Evolutionary conservation across 2,329 filamentous ascomycete species (phyloP).

Genomic region (Nothophaeocryptopus gaeumannii): DNA sequence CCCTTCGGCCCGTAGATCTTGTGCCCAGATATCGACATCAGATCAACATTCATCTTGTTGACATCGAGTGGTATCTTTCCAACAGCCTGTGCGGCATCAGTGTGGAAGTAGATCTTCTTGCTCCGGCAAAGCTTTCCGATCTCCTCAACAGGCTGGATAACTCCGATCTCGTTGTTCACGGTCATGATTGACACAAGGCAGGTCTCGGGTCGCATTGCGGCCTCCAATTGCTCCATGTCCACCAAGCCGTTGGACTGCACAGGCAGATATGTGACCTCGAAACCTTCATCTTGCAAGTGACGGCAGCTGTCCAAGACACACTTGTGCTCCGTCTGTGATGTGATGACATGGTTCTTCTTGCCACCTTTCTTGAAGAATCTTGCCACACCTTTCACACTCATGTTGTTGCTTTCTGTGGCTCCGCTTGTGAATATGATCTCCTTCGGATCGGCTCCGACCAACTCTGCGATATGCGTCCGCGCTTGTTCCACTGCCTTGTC

Average conservation of each 20-base stretch:
- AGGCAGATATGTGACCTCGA: conserved; percentile 93
- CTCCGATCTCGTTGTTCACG: conserved; percentile 98
- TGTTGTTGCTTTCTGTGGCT: conserved; percentile 98
- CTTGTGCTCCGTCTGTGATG: conserved; percentile 97
- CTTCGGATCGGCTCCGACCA: conserved; percentile 93
- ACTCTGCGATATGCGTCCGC: conserved; percentile 73
- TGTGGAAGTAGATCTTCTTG: conserved; percentile 97
- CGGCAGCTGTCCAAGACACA: conserved; percentile 96
- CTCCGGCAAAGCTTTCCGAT: conserved; percentile 88
- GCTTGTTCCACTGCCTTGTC: conserved; percentile 91
- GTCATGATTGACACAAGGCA: conserved; percentile 95
- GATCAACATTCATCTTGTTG: conserved; percentile 94
- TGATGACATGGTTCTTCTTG: conserved; percentile 99
- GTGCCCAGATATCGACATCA: conserved; percentile 98
- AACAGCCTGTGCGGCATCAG: conserved; percentile 93
- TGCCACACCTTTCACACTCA: conserved; percentile 98
- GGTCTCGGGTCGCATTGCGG: conserved; percentile 86
- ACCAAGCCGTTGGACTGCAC: conserved; percentile 85
- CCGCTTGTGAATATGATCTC: conserved; percentile 99
- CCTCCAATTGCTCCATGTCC: conserved; percentile 77
- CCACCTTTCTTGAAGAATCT: conserved; percentile 88
- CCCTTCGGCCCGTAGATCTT: conserved; percentile 99
- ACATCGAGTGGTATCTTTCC: conserved; percentile 97
- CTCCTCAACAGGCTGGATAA: conserved; percentile 92
- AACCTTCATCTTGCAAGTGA: conserved; percentile 94